A percentile compares a stretch with the other conserved stretches of the same genome.
phyloP scores from a whole-genome alignment of 108 stramenopile genomes.

The Schizochytrium sp. region DNA sequence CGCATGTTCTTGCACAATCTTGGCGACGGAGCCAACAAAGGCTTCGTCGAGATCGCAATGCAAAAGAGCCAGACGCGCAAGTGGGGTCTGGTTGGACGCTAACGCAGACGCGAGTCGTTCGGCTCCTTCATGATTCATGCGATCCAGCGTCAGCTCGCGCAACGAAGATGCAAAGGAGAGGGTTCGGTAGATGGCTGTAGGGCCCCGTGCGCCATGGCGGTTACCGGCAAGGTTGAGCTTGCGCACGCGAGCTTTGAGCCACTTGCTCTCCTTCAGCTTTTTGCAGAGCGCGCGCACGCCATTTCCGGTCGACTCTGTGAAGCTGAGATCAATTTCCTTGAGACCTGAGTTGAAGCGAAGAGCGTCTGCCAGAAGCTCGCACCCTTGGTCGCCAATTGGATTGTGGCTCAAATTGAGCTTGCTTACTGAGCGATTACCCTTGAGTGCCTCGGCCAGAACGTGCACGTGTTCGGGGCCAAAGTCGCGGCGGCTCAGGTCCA shows the following conservation, averaged over 20 bases:
- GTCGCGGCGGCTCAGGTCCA: not conserved
- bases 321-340: not conserved
- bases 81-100: not conserved
- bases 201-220: not conserved
- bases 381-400: not conserved
- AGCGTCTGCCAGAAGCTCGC: not conserved
- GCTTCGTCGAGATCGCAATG: not conserved
- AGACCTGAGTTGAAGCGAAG: not conserved
- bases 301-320: not conserved
- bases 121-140: not conserved
- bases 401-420: not conserved
- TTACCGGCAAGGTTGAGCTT: not conserved
- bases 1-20: not conserved
- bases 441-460: not conserved
- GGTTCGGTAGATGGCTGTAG: not conserved
- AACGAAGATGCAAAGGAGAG: not conserved
- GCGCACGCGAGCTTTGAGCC: not conserved
- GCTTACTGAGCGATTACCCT: not conserved
- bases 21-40: not conserved
- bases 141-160: not conserved
- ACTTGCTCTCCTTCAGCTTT: conserved; percentile 9
- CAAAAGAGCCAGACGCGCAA: not conserved
- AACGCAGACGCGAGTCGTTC: not conserved
- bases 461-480: not conserved
- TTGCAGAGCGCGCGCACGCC: not conserved